Evolutionary conservation across 352 stramenopile genomes (phyloP).

Genomic region (Phytophthora sp.): DNA sequence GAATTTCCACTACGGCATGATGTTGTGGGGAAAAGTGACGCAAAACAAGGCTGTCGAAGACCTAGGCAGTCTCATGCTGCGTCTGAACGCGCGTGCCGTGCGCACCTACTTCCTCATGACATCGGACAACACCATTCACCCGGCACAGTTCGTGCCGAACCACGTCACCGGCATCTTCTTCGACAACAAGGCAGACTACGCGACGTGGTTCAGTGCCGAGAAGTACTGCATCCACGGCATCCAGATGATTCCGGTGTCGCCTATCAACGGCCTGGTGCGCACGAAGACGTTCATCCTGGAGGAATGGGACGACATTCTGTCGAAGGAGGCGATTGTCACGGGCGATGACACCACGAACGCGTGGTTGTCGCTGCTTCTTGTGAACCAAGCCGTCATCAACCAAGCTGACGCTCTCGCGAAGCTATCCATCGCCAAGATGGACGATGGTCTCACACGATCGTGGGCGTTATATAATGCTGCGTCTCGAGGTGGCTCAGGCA

Average conservation of each 20-base stretch:
- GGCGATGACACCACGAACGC: constrained; percentile 52
- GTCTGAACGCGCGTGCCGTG: constrained; percentile 53
- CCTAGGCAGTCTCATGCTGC: constrained; percentile 65
- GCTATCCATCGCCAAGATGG: constrained; percentile 19
- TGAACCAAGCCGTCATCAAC: constrained; percentile 62
- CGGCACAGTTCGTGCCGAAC: constrained; percentile 55
- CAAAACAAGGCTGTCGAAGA: constrained; percentile 49
- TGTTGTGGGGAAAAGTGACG: constrained; percentile 52
- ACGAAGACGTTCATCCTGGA: constrained; percentile 66
- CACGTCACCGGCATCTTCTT: constrained; percentile 79
- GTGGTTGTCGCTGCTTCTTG: constrained; percentile 59
- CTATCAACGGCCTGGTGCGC: constrained; percentile 73
- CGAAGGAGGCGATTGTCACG: constrained; percentile 70
- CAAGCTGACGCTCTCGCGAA: constrained; percentile 30
- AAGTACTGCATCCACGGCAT: constrained; percentile 83
- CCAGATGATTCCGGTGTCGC: constrained; percentile 80
- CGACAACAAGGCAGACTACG: constrained; percentile 81
- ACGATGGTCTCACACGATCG: constrained; percentile 56
- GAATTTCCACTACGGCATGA: constrained; percentile 76
- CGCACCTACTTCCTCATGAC: constrained; percentile 74
- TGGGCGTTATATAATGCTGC: constrained; percentile 30
- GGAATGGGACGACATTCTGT: constrained; percentile 78
- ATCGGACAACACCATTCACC: constrained; percentile 57
- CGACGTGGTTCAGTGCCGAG: constrained; percentile 77
- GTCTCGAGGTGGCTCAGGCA: constrained; percentile 31